Percentiles rank a stretch among this genome's conserved stretches.
Evolutionary conservation across 2,329 filamentous ascomycete species (phyloP).

Genomic region (Colletotrichum theobromicola): DNA sequence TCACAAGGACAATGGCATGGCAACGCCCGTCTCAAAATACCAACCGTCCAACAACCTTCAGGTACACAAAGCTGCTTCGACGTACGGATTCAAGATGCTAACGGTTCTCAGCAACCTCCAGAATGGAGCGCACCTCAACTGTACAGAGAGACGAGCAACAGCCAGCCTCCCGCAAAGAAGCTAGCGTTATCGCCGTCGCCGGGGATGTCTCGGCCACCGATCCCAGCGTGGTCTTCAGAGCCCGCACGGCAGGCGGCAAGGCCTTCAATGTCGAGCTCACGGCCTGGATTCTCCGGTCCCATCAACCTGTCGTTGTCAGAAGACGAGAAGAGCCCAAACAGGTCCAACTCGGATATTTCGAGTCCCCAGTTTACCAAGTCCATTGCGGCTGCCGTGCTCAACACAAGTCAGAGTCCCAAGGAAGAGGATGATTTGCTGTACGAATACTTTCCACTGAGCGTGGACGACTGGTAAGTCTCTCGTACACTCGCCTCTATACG

Average conservation of each 20-base stretch:
- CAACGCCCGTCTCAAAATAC: constrained; percentile 23
- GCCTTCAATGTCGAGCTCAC: not conserved
- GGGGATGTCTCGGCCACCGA: constrained; percentile 54
- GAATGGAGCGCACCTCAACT: constrained; percentile 53
- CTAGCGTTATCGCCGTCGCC: constrained; percentile 61
- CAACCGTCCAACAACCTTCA: constrained; percentile 38
- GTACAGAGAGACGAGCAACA: constrained; percentile 38
- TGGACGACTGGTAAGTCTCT: constrained; percentile 78
- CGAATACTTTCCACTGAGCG: constrained; percentile 90
- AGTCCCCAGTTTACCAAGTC: constrained; percentile 55
- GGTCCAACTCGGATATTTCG: constrained; percentile 53
- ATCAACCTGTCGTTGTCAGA: constrained; percentile 64
- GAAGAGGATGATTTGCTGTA: constrained; percentile 87
- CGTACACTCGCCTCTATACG: not conserved
- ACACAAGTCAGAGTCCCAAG: constrained; percentile 63
- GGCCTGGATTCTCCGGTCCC: constrained; percentile 36
- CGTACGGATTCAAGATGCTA: constrained; percentile 1
- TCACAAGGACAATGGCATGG: constrained; percentile 28
- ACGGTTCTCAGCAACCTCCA: constrained; percentile 34
- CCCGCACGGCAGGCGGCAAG: constrained; percentile 20
- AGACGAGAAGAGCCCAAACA: constrained; percentile 63
- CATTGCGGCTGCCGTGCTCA: constrained; percentile 36
- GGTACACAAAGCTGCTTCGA: constrained; percentile 29
- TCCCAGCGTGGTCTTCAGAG: constrained; percentile 55
- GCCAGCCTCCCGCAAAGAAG: constrained; percentile 57